These are phyloP conservation scores for Athelia sp. DNA, from an alignment of 1,284 basidiomycete species.

Conservation along the genomic window DNA sequence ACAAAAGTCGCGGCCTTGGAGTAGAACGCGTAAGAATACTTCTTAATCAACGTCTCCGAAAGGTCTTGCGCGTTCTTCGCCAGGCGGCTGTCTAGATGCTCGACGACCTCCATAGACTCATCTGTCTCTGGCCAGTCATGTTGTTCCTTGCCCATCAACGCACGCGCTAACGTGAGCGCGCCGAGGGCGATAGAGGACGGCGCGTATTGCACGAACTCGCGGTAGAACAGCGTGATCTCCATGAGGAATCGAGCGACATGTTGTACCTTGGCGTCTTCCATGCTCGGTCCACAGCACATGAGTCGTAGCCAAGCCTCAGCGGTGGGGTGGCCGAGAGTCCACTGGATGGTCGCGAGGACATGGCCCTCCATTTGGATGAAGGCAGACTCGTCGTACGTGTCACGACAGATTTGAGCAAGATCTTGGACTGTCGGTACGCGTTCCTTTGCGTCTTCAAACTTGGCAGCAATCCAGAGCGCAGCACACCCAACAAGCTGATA, in stretches of 20 bases:
- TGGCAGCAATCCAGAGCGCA: conserved; percentile 97
- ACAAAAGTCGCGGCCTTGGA: conserved; percentile 90
- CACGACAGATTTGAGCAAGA: conserved; percentile 90
- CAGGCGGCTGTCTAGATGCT: conserved; percentile 82
- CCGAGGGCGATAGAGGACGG: conserved; percentile 88
- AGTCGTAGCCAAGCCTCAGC: conserved; percentile 95
- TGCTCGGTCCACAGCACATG: conserved; percentile 62
- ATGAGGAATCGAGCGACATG: conserved; percentile 96
- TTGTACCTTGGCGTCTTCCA: conserved; percentile 87
- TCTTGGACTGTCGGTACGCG: conserved; percentile 94
- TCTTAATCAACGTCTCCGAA: conserved; percentile 92
- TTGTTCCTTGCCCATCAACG: conserved; percentile 75
- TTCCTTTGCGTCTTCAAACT: conserved; percentile 99
- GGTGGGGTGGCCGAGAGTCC: conserved; percentile 94
- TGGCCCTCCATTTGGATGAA: conserved; percentile 98
- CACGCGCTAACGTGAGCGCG: conserved; percentile 84
- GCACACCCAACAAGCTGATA: conserved; percentile 99
- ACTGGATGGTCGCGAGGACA: conserved; percentile 93
- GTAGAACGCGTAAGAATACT: conserved; percentile 95
- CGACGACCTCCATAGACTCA: conserved; percentile 73
- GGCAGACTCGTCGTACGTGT: conserved; percentile 92
- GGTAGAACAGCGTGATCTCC: conserved; percentile 97
- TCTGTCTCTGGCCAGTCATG: conserved; percentile 78
- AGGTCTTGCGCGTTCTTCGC: conserved; percentile 84
- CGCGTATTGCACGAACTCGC: conserved; percentile 86